phyloP scores from a whole-genome alignment of 805 yeast genomes.

The Candida xyloterini region DNA sequence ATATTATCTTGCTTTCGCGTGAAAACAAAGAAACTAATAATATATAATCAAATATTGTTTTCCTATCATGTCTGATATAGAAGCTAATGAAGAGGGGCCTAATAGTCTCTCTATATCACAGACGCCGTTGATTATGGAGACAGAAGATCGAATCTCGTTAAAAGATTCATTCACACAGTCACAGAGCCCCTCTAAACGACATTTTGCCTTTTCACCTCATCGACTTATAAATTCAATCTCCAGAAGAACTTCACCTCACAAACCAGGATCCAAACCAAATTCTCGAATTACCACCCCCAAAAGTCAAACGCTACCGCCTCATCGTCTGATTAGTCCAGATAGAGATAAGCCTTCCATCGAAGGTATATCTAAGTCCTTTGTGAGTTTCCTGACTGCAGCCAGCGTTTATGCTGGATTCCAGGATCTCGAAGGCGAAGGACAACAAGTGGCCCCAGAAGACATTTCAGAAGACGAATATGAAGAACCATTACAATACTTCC shows the following conservation, averaged over 20 bases:
- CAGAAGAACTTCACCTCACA: constrained; percentile 19
- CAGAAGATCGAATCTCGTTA: constrained; percentile 11
- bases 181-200: constrained; percentile 10
- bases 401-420: constrained; percentile 47
- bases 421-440: constrained; percentile 33
- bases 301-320: constrained; percentile 8
- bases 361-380: constrained; percentile 51
- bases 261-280: constrained; percentile 8
- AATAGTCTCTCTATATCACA: not conserved
- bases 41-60: not conserved
- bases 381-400: constrained; percentile 54
- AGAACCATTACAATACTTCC: constrained; percentile 1
- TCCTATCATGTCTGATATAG: constrained; percentile 5
- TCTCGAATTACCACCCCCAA: constrained; percentile 13
- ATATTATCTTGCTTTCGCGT: constrained; percentile 10
- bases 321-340: constrained; percentile 10
- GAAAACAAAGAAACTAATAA: constrained; percentile 2
- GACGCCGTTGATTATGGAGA: constrained; percentile 4
- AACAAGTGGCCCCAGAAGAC: constrained; percentile 27
- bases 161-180: constrained; percentile 8
- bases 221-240: constrained; percentile 23
- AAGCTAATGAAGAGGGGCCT: constrained; percentile 1
- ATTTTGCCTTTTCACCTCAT: constrained; percentile 27
- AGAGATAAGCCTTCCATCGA: constrained; percentile 26
- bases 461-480: constrained; percentile 21